A percentile compares a stretch with the other conserved stretches of the same genome.
Evolutionary conservation across 225 moss, liverwort and hornwort genomes (phyloP).

Genomic region (Thuidium tamariscinum): DNA sequence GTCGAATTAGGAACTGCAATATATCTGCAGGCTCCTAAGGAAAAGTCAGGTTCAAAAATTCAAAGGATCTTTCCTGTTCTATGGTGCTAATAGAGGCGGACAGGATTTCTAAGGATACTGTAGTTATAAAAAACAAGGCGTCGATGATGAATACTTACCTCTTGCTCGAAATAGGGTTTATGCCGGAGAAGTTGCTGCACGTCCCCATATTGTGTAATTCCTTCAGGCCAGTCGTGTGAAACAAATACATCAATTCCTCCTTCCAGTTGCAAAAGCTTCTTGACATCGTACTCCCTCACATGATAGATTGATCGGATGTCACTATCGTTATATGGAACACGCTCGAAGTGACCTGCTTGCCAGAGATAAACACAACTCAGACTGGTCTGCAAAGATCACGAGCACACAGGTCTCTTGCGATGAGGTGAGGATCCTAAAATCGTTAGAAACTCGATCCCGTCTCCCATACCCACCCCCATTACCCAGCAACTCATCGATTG

Average conservation of each 20-base stretch:
- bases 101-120: neutral
- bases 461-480: neutral
- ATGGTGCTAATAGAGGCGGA: neutral
- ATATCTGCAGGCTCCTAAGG: neutral
- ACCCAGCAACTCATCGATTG: neutral
- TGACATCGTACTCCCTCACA: slow-evolving; percentile 86
- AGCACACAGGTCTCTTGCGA: neutral
- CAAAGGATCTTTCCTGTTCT: neutral
- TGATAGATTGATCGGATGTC: slow-evolving; percentile 81
- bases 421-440: neutral
- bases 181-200: slow-evolving; percentile 56
- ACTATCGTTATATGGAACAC: slow-evolving; percentile 51
- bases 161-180: slow-evolving; percentile 52
- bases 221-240: slow-evolving; percentile 96
- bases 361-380: neutral
- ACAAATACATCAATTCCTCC: slow-evolving; percentile 67
- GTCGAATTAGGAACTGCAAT: neutral
- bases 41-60: neutral
- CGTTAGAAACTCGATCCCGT: neutral
- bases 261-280: slow-evolving; percentile 68
- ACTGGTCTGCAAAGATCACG: neutral
- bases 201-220: slow-evolving; percentile 54
- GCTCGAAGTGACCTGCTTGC: slow-evolving; percentile 78
- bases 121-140: neutral
- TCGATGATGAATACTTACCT: slow-evolving; percentile 24